Evolutionary conservation across 441 rosid genomes (phyloP), one percentile per base, ranked within the genome.

Genomic region (Populus tomentosa): DNA sequence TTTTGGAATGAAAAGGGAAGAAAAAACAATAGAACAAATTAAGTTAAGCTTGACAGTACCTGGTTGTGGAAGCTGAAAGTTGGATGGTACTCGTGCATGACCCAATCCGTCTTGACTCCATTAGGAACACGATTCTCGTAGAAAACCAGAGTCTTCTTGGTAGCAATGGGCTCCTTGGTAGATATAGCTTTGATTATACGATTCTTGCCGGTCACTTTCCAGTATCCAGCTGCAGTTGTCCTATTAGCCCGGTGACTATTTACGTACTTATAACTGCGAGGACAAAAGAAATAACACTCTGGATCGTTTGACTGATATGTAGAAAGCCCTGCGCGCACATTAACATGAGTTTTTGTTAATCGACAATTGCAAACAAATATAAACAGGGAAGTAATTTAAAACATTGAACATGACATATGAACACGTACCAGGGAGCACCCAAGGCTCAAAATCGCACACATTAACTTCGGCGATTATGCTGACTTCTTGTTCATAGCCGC

Each of bases 11-110:
- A 46, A 14, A 46, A 46, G 56, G 56, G 56, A 14, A 13, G 56
- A 13, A 46, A 13, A 46, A 13, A 46, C 56, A 0, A 46, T 4
- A 46, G 56, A 46, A 4, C 2, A 20, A 18, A 28, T 1, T n/a
- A 28, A 7, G 56, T 18, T 38, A 20, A 46, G 53, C 13, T 35
- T 2, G 23, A n/a, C 1, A 11, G 30, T 74, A 81, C 81, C 83
- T 53, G 66, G 56, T 32, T 75, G 20, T 20, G 50, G 35, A 24
- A 59, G 67, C 30, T 38, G 70, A 71, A 63, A 7, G 73, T 46
- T 67, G 81, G 76, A 6, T 70, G 81, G 59, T 85, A 92, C 79
- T 92, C 92, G 14, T 88, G 92, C 72, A 90, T 89, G 50, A 85
- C 62, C 97, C 97, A 92, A 5, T 66, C 63, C 18, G 90, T 81